Evolutionary conservation across 139 green algal genomes (phyloP), one percentile per base, ranked within the genome.

Genomic region (Chlamydomonas asymmetrica): DNA sequence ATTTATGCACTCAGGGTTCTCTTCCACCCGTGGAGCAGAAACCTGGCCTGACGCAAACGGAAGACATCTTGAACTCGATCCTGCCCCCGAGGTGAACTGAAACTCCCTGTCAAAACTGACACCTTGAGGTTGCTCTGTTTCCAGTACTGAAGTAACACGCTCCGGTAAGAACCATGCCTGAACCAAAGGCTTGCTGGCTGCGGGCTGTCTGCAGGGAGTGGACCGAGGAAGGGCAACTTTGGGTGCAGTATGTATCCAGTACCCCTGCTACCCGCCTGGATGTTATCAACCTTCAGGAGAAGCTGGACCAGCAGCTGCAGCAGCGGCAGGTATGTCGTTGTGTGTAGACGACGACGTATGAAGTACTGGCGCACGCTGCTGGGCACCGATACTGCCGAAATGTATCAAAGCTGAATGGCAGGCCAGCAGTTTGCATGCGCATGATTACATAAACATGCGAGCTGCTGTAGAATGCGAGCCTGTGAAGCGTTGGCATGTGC

Each of bases 51-150:
- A 93, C 91, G 29, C 90, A 94, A 76, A 94, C 91, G 57, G 92
- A 97, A 48, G 92, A 97, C 69, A 96, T 96, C 68, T 62, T 97
- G 29, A 97, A 97, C 84, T 92, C 87, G 6, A 97, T 97, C 34
- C 78, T 97, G 49, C 92, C 92, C 31, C 92, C 92, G 27, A 90
- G 87, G 89, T 94, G 48, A 37, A 59, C 49, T 59, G 49, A 20
- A 59, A 23, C 49, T n/a, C 20, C 49, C 23, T 59, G 20, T 59
- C 20, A 23, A 59, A 59, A n/a, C n/a, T n/a, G n/a, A n/a, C n/a
- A 29, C 27, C 52, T 61, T 61, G 52, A 27, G 27, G 25, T 61
- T 61, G 25, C 27, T 25, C 52, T 61, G 25, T 29, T 61, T 27
- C 25, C 27, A 61, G 25, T 61, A 27, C 27, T 61, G 52, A 61